Evolutionary conservation across 768 basidiomycete species (phyloP).

Genomic region (Agrocybe praecox): DNA sequence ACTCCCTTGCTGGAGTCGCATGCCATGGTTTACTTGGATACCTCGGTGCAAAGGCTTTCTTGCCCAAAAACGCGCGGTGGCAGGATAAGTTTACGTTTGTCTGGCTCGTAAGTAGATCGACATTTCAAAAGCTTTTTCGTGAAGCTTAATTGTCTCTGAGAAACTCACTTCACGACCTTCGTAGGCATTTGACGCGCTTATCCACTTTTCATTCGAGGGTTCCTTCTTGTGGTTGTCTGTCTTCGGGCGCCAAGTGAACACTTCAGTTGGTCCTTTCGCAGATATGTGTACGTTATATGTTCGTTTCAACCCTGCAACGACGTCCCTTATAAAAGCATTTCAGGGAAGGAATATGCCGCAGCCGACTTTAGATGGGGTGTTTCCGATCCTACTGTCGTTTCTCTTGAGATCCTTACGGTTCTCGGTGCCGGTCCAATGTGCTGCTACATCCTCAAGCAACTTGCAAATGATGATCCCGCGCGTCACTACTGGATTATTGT

Average conservation of each 20-base stretch:
- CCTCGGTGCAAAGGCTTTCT: constrained; percentile 50
- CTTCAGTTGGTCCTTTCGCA: constrained; percentile 68
- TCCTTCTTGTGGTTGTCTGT: constrained; percentile 79
- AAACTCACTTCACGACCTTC: not conserved
- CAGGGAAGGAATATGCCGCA: constrained; percentile 81
- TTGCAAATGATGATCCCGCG: constrained; percentile 65
- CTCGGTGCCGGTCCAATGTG: constrained; percentile 76
- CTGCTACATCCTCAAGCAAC: constrained; percentile 68
- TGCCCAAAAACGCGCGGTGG: constrained; percentile 66
- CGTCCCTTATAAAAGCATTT: not conserved
- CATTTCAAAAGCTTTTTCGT: not conserved
- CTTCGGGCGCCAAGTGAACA: constrained; percentile 74
- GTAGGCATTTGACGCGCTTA: constrained; percentile 79
- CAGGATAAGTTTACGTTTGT: constrained; percentile 74
- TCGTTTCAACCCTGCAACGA: not conserved
- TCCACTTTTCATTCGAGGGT: constrained; percentile 80
- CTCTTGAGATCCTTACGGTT: constrained; percentile 84
- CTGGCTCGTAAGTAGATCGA: constrained; percentile 69
- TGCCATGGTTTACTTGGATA: constrained; percentile 53
- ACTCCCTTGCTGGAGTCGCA: constrained; percentile 63
- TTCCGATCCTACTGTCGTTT: constrained; percentile 78
- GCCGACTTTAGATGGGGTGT: constrained; percentile 85
- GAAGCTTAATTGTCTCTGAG: not conserved
- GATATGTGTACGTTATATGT: constrained; percentile 63
- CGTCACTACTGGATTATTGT: constrained; percentile 83